Evolutionary conservation across 106 monocot genomes (phyloP).

Genomic region (Dactylorhiza incarnata): DNA sequence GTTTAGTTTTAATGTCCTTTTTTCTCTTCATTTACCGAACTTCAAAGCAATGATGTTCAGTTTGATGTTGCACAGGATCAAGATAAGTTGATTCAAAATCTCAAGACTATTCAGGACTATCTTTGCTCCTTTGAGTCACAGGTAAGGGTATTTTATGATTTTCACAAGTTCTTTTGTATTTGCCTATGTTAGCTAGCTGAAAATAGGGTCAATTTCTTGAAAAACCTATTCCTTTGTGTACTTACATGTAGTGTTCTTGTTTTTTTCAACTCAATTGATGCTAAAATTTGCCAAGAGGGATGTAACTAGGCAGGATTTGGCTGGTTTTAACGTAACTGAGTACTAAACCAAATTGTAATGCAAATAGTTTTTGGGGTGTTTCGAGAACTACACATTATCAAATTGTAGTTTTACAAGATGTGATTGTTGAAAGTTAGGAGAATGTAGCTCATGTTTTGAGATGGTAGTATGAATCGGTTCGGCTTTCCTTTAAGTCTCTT

Average conservation of each 20-base stretch:
- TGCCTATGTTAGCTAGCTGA: background rate
- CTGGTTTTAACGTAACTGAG: background rate
- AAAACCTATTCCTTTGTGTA: background rate
- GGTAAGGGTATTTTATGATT: constrained; percentile 25
- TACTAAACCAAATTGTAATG: background rate
- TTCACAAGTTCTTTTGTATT: background rate
- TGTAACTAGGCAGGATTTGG: background rate
- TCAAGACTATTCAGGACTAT: constrained; percentile 95
- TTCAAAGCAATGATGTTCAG: background rate
- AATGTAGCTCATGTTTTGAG: background rate
- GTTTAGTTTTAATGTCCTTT: background rate
- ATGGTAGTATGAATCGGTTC: background rate
- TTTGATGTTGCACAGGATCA: constrained; percentile 47
- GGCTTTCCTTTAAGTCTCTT: background rate
- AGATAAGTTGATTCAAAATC: constrained; percentile 75
- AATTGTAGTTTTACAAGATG: background rate
- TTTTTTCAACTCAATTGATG: background rate
- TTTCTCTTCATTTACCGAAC: background rate
- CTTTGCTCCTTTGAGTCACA: constrained; percentile 95
- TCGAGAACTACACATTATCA: background rate
- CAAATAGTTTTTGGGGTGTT: background rate
- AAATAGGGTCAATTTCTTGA: background rate
- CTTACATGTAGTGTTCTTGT: background rate
- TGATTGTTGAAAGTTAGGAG: background rate
- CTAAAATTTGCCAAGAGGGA: background rate